Evolutionary conservation across 2,329 filamentous ascomycete genomes (phyloP).

Genomic region (Venturia aucupariae): DNA sequence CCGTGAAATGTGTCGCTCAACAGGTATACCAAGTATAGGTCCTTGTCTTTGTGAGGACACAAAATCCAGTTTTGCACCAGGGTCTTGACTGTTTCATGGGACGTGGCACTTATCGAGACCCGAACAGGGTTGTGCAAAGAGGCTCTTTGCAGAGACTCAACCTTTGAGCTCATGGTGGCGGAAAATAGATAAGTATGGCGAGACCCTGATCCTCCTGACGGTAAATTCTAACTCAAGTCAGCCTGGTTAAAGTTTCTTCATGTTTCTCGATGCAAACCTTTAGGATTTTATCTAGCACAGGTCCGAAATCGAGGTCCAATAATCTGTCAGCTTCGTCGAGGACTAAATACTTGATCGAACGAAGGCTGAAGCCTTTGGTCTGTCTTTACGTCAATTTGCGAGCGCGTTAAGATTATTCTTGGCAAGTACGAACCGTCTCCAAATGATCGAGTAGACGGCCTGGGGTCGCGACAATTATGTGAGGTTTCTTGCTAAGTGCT

Average conservation of each 20-base stretch:
- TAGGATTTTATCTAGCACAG: slow-evolving; percentile 84
- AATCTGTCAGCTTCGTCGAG: slow-evolving; percentile 93
- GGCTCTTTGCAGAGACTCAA: slow-evolving; percentile 85
- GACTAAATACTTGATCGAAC: slow-evolving; percentile 75
- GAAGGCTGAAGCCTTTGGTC: slow-evolving; percentile 87
- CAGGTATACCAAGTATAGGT: slow-evolving; percentile 78
- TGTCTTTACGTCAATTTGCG: neutral
- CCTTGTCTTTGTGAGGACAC: slow-evolving; percentile 78
- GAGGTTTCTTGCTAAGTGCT: slow-evolving; percentile 88
- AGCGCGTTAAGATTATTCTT: neutral
- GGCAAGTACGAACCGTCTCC: slow-evolving; percentile 48
- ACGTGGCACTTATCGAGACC: slow-evolving; percentile 71
- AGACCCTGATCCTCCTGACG: slow-evolving; percentile 20
- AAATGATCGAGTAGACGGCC: slow-evolving; percentile 84
- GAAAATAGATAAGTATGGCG: slow-evolving; percentile 81
- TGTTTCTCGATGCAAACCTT: slow-evolving; percentile 63
- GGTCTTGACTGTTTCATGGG: slow-evolving; percentile 86
- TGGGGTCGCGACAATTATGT: slow-evolving; percentile 86
- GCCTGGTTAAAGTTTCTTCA: slow-evolving; percentile 23
- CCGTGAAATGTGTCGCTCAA: slow-evolving; percentile 71
- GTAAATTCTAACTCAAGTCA: neutral
- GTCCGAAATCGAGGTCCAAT: slow-evolving; percentile 88
- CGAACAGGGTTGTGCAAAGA: slow-evolving; percentile 76
- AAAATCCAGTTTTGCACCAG: slow-evolving; percentile 78
- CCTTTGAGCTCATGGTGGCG: slow-evolving; percentile 87